Base-by-base conservation (phyloP, 148 eudicot genomes). In the Vaccinium darrowii region DNA sequence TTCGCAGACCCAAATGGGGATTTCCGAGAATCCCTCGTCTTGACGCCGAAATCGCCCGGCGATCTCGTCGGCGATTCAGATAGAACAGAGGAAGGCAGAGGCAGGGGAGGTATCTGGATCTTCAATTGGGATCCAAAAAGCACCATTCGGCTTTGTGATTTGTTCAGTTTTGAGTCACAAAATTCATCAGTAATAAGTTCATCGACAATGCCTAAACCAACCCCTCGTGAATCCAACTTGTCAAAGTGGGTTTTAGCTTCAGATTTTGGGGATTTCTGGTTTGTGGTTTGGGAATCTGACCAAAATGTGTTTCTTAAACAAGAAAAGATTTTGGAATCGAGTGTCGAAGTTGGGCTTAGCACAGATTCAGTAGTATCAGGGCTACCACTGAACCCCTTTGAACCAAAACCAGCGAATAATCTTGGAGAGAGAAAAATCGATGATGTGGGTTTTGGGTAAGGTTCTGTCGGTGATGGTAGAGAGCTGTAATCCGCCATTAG, bases 261-360 rank as follows among this genome's bases (percentile, higher is more conserved):
- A 16, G 87, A 82, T 79, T 89, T 90, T 7, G 83, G 86, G 51
- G 90, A 21, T 87, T 84, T 90, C 77, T 72, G 80, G 19, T 84
- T 33, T 33, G 36, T 33, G 36, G 36, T 33, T 2, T 33, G 36
- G 36, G 36, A 0, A 51, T 91, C 91, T 11, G 88, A 84, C 85
- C 87, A 82, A 72, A 90, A 89, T 7, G 92, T 90, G 79, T 73
- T 91, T 81, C 74, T 90, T 3, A 90, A 25, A 78, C 84, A 79
- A 75, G 86, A 84, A 74, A 87, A 86, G 13, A 89, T 84, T 72
- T 92, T 91, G 30, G 81, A 47, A 69, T 92, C 93, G 80, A 92
- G 93, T 8, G 88, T 92, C 76, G 94, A 92, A 88, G 93, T 92
- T 74, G 94, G 94, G 79, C 94, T 92, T 74, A 65, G 88, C 10